These are phyloP conservation scores for Leishmania aethiopica DNA, from an alignment of 208 protist species.

Conservation along the genomic window DNA sequence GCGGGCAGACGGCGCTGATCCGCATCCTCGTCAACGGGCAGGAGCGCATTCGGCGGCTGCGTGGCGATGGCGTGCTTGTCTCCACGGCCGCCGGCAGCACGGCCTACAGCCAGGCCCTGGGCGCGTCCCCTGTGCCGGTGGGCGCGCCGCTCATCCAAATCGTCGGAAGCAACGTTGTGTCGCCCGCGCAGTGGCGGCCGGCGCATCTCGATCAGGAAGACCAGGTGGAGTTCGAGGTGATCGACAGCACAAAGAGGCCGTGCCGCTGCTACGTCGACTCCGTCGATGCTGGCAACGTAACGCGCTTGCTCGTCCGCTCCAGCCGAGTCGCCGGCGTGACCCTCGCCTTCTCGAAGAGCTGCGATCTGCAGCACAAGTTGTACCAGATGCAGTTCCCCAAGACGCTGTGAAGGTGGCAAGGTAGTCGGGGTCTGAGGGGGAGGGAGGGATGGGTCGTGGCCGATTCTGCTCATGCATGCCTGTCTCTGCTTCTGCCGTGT, in stretches of 20 bases:
- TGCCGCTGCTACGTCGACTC: constrained; percentile 90
- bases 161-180: constrained; percentile 91
- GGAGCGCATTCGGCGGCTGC: constrained; percentile 79
- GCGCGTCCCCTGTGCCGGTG: constrained; percentile 88
- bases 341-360: constrained; percentile 86
- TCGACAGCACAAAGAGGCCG: constrained; percentile 82
- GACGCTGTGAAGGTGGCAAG: constrained; percentile 32
- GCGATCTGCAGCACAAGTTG: constrained; percentile 89
- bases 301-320: constrained; percentile 81
- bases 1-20: constrained; percentile 89
- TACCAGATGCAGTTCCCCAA: constrained; percentile 92
- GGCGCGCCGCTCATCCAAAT: constrained; percentile 87
- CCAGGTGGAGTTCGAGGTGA: constrained; percentile 88
- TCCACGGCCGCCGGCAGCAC: constrained; percentile 90
- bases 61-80: constrained; percentile 89
- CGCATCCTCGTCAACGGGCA: constrained; percentile 89
- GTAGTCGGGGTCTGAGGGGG: not conserved
- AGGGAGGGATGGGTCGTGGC: not conserved
- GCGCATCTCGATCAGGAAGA: constrained; percentile 89
- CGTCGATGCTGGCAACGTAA: constrained; percentile 84
- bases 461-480: not conserved
- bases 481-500: not conserved
- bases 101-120: constrained; percentile 86
- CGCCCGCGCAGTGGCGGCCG: constrained; percentile 86
- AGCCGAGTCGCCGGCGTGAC: constrained; percentile 82